Base-by-base conservation (phyloP, 2,329 filamentous ascomycete genomes). In the Arthrobotrys musiformis region DNA sequence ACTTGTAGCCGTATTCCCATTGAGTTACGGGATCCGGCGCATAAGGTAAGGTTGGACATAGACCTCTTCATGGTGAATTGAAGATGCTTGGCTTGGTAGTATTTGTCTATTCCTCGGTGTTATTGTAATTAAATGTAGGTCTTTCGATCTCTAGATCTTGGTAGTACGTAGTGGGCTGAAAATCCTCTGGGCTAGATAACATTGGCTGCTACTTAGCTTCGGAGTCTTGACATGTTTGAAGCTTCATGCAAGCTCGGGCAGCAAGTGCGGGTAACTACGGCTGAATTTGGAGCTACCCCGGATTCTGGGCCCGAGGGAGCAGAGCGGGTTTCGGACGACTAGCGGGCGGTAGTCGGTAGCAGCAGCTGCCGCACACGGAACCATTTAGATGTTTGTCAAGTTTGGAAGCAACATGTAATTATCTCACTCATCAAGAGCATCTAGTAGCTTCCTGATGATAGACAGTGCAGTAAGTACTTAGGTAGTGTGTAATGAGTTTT, bases 241-340 rank as follows among this genome's bases (percentile, higher is more conserved):
- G 52, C 42, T 60, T 33, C 24, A 19, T 50, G 48, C 33, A 58
- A 44, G 22, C 50, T 61, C 24, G 46, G 56, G 54, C 7, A 62
- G 44, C 28, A 40, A 46, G 30, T 30, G 40, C 67, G 56, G 58
- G 46, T 70, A 63, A 50, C 70, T 62, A 74, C 70, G 70, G 70
- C 63, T 75, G 70, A 75, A 75, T 75, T 56, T 58, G 17, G 37
- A 58, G 60, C 46, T 28, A 24, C 19, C 33, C 33, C 22, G 54
- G 40, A 48, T 62, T 44, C 46, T 40, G 35, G 52, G 52, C 40
- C 54, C 54, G 54, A 58, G 54, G 54, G 54, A 40, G 17, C 54
- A n/a, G 5, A 26, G 11, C 30, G 26, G 54, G 4, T 58, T 58
- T 58, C 54, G 54, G 54, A 58, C 54, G 19, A 40, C 33, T 26